Evolutionary conservation across 345 rosid genomes (phyloP), one percentile per base, ranked within the genome.

Genomic region (Linum trigynum): DNA sequence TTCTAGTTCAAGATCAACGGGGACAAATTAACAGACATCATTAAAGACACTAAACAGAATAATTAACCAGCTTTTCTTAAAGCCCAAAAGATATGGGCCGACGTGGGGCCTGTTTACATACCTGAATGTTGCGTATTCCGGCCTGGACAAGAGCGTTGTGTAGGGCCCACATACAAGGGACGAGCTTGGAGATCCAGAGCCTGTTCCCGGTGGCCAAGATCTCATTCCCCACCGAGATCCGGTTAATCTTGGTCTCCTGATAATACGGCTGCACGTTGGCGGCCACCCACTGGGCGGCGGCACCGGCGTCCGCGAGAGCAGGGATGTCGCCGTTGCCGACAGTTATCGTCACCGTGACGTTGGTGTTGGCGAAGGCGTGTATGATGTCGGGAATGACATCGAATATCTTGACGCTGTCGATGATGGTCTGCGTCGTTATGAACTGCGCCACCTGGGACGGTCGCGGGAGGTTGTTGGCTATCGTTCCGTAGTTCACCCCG

Each of bases 401-500:
- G 36, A 86, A 90, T 64, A 90, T 77, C 73, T 90, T 90, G 55
- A 90, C 72, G 51, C 85, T 81, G 64, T 88, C 84, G 55, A 90
- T 83, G 35, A 67, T 77, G 3, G 97, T 90, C 51, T 66, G 65
- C 9, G 95, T 77, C 58, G 75, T 77, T 41, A 86, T 42, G 78
- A 90, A 87, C 65, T 82, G 78, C 11, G 97, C 92, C n/a, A 90
- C 95, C 58, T 83, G 67, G 2, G 81, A 10, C 0, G 95, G 95
- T 0, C 95, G 78, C 0, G 92, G 95, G 32, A 90, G 97, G 82
- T 90, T 87, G 75, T 84, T 67, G 5, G 81, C 89, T 2, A 83
- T 58, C 17, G 90, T 84, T 3, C 97, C 97, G 65, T 90, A 90
- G 85, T 90, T 90, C 5, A 90, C 80, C 0, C 97, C 97, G n/a